Evolutionary conservation across 371 early-diverging fungal genomes (phyloP).

Genomic region (Actinomortierella wolfii): DNA sequence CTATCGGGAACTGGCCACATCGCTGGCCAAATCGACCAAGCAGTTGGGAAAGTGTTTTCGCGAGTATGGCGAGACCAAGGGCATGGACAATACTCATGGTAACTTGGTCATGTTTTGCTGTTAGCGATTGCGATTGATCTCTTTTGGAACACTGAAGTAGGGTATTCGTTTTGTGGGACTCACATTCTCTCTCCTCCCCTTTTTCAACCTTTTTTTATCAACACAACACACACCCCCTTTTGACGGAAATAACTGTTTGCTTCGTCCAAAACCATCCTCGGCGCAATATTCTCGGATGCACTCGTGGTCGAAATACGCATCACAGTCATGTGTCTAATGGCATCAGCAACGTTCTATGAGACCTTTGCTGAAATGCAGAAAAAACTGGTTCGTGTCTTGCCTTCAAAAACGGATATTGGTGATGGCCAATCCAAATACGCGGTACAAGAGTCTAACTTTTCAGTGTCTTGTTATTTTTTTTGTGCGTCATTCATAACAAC

Average conservation of each 20-base stretch:
- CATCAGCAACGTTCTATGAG: constrained; percentile 47
- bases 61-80: constrained; percentile 41
- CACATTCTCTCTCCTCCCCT: not conserved
- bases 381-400: constrained; percentile 26
- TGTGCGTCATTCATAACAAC: too few relatives aligned
- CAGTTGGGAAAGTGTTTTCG: constrained; percentile 40
- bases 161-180: not conserved
- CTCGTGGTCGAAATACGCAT: too few relatives aligned
- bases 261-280: too few relatives aligned
- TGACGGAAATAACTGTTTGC: too few relatives aligned
- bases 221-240: too few relatives aligned
- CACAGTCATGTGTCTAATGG: constrained; percentile 48
- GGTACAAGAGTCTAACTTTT: not conserved
- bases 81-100: constrained; percentile 45
- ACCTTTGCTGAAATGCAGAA: constrained; percentile 44
- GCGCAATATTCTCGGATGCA: too few relatives aligned
- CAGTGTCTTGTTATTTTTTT: too few relatives aligned
- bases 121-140: not conserved
- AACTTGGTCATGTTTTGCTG: constrained; percentile 3
- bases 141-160: constrained; percentile 1
- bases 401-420: not conserved
- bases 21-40: constrained; percentile 41
- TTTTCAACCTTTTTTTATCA: not conserved
- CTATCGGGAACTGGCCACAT: constrained; percentile 32
- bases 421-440: too few relatives aligned